Conservation (phyloP, 192 early-diverging fungal genomes). For the Gigaspora rosea region DNA sequence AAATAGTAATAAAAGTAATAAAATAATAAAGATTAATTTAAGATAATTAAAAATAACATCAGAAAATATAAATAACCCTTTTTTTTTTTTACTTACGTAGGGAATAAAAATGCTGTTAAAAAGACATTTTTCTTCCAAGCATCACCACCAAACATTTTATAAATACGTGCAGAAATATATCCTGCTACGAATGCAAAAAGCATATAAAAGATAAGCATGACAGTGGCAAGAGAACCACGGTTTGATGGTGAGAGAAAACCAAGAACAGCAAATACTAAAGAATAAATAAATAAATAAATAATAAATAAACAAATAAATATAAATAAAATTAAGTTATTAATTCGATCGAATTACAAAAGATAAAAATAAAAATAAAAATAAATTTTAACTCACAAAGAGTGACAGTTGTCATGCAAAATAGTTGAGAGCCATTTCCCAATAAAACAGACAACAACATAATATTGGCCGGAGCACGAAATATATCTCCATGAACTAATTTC, state of each 20-base stretch:
- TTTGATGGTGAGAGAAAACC: slow-evolving; percentile 92
- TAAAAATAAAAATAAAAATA: no score
- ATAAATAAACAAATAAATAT: background rate
- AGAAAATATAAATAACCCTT: no score
- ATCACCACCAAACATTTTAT: slow-evolving; percentile 93
- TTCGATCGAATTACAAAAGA: background rate
- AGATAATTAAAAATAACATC: no score
- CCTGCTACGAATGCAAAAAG: slow-evolving; percentile 87
- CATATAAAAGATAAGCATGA: slow-evolving; percentile 93
- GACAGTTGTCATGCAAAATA: slow-evolving; percentile 71
- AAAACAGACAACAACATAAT: slow-evolving; percentile 77
- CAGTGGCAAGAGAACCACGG: slow-evolving; percentile 90
- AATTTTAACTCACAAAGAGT: slow-evolving; percentile 50
- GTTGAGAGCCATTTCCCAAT: slow-evolving; percentile 82
- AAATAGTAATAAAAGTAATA: background rate
- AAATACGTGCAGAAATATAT: slow-evolving; percentile 83
- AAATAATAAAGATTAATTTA: background rate
- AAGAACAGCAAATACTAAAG: slow-evolving; percentile 82
- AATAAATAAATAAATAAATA: background rate
- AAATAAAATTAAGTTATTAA: background rate
- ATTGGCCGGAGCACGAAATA: slow-evolving; percentile 88
- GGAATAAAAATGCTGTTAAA: slow-evolving; percentile 81
- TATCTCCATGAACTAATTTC: slow-evolving; percentile 97
- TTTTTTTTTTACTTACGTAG: slow-evolving; percentile 49
- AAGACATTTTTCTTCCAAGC: slow-evolving; percentile 84